A percentile compares a stretch with the other conserved stretches of the same genome.
Evolutionary conservation across 1,139 yeast species (phyloP).

Genomic region (Chernovozyma aurita): DNA sequence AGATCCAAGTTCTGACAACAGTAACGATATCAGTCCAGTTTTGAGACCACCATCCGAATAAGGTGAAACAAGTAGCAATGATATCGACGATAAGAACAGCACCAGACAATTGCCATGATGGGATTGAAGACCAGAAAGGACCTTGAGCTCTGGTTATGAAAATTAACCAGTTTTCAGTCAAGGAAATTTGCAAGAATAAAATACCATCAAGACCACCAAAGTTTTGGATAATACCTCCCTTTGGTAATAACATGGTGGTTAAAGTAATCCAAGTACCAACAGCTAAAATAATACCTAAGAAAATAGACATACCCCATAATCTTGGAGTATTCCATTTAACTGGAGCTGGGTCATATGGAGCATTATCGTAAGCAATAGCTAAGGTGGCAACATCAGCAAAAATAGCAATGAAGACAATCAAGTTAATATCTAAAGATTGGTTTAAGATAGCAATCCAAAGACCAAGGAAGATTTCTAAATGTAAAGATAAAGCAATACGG

Average conservation of each 20-base stretch:
- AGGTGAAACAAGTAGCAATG: constrained; percentile 83
- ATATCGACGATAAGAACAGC: constrained; percentile 86
- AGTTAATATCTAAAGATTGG: constrained; percentile 75
- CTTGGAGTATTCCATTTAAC: constrained; percentile 99
- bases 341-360: constrained; percentile 95
- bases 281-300: constrained; percentile 79
- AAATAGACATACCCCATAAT: constrained; percentile 93
- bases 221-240: constrained; percentile 85
- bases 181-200: constrained; percentile 84
- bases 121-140: constrained; percentile 90
- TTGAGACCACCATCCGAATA: constrained; percentile 98
- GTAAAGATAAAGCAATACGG: constrained; percentile 92
- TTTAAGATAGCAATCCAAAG: constrained; percentile 91
- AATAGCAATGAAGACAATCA: constrained; percentile 90
- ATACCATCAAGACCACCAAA: constrained; percentile 92
- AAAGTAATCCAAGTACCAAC: constrained; percentile 89
- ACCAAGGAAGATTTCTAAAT: constrained; percentile 89
- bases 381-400: constrained; percentile 94
- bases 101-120: constrained; percentile 94
- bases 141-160: constrained; percentile 94
- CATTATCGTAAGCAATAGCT: constrained; percentile 94
- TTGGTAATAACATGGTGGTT: constrained; percentile 81
- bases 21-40: constrained; percentile 97
- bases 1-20: constrained; percentile 88
- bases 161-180: constrained; percentile 95